These are phyloP conservation scores for Deakozyma indianensis DNA, from an alignment of 805 yeast genomes.

Conservation along the genomic window DNA sequence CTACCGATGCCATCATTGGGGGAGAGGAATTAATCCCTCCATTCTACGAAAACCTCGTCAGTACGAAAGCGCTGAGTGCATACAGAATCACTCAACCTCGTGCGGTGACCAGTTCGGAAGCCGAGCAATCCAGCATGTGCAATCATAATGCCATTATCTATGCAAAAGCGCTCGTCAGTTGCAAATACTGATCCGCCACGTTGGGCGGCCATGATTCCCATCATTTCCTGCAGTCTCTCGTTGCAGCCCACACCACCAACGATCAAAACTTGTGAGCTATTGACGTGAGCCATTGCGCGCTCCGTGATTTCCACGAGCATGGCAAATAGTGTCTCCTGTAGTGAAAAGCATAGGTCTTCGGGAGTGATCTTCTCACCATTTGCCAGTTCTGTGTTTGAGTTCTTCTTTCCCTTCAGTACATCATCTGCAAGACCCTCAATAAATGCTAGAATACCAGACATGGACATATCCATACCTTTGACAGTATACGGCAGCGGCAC, in stretches of 20 bases:
- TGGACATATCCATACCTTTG: slow-evolving; percentile 94
- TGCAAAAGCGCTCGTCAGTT: slow-evolving; percentile 93
- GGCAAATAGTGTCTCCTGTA: slow-evolving; percentile 85
- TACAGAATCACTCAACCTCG: slow-evolving; percentile 51
- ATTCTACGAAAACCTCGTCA: slow-evolving; percentile 77
- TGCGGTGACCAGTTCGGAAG: slow-evolving; percentile 62
- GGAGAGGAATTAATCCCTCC: slow-evolving; percentile 78
- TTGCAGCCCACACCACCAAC: slow-evolving; percentile 99
- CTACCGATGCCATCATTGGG: too few species aligned
- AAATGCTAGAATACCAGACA: slow-evolving; percentile 88
- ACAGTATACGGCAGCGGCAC: slow-evolving; percentile 89
- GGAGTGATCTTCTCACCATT: slow-evolving; percentile 41
- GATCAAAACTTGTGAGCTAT: slow-evolving; percentile 73
- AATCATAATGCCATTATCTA: slow-evolving; percentile 97
- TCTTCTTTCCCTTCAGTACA: slow-evolving; percentile 33
- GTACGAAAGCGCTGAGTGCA: slow-evolving; percentile 92
- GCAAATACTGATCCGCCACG: slow-evolving; percentile 83
- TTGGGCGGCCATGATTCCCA: slow-evolving; percentile 86
- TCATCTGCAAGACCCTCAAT: slow-evolving; percentile 72
- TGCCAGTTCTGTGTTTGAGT: slow-evolving; percentile 13
- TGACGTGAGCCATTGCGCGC: slow-evolving; percentile 96
- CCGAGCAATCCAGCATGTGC: slow-evolving; percentile 93
- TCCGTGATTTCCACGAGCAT: slow-evolving; percentile 98
- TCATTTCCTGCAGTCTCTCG: slow-evolving; percentile 84
- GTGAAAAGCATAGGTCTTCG: slow-evolving; percentile 82